Percentiles rank a stretch among this genome's conserved stretches.
These are phyloP conservation scores for Fusarium bactridioides DNA, from an alignment of 2,329 filamentous ascomycete genomes.

Conservation along the genomic window DNA sequence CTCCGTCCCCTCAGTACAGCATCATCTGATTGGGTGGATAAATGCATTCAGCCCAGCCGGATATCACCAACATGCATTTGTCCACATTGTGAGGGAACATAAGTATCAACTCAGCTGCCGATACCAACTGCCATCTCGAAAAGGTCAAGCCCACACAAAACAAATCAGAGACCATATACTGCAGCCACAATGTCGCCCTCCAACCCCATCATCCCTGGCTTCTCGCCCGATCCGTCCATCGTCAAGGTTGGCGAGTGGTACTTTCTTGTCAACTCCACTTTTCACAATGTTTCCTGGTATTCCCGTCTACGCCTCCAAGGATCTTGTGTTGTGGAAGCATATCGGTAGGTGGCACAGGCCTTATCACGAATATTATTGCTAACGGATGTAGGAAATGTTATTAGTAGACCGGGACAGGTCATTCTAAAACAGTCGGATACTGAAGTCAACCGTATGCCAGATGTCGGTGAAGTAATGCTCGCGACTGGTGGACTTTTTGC, in stretches of 20 bases:
- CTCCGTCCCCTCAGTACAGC: neutral
- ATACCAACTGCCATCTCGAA: neutral
- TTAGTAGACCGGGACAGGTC: neutral
- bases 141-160: neutral
- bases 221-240: slow-evolving; percentile 15
- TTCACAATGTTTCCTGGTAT: slow-evolving; percentile 19
- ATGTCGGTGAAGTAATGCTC: neutral
- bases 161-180: neutral
- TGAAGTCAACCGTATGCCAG: slow-evolving; percentile 3
- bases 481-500: neutral
- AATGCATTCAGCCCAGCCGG: neutral
- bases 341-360: neutral
- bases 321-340: slow-evolving; percentile 7
- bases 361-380: fast-evolving
- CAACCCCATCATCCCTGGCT: slow-evolving; percentile 17
- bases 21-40: slow-evolving; percentile 3
- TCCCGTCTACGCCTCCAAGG: slow-evolving; percentile 1
- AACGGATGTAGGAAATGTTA: neutral
- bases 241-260: slow-evolving; percentile 15
- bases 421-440: neutral
- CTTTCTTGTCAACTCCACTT: slow-evolving; percentile 17
- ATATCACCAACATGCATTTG: neutral
- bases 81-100: neutral
- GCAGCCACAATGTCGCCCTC: slow-evolving; percentile 1
- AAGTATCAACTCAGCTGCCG: slow-evolving; percentile 1